Evolutionary conservation across 1,284 basidiomycete species (phyloP).

Genomic region (Malassezia obtusa): DNA sequence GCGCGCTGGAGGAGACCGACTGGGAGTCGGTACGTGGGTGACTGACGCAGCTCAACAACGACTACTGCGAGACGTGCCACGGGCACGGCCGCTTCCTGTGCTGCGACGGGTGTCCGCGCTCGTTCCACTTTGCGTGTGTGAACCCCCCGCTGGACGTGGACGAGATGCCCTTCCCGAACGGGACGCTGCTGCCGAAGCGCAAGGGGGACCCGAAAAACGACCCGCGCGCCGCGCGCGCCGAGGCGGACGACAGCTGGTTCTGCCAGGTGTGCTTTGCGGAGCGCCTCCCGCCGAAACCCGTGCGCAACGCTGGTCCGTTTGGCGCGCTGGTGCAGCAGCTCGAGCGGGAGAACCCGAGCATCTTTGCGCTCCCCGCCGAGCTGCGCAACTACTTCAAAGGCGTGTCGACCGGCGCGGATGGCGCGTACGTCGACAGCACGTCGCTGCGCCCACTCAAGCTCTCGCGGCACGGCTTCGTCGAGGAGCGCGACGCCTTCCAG

Average conservation of each 20-base stretch:
- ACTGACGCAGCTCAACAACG: constrained; percentile 60
- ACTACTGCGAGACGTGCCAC: constrained; percentile 84
- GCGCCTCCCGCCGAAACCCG: constrained; percentile 20
- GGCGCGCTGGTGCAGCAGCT: constrained; percentile 60
- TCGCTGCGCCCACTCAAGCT: constrained; percentile 46
- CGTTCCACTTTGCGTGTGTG: constrained; percentile 91
- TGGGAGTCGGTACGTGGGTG: constrained; percentile 1
- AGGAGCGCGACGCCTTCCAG: constrained; percentile 80
- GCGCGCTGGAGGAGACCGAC: constrained; percentile 6
- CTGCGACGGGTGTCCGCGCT: constrained; percentile 90
- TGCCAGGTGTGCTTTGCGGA: constrained; percentile 62
- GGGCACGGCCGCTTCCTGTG: constrained; percentile 62
- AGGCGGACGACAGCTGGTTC: constrained; percentile 59
- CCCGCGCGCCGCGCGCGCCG: constrained; percentile 7
- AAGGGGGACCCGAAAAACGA: constrained; percentile 1
- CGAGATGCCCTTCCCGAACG: constrained; percentile 57
- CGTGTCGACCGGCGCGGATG: constrained; percentile 45
- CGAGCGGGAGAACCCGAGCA: constrained; percentile 60
- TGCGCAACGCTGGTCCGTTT: constrained; percentile 42
- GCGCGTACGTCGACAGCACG: constrained; percentile 58
- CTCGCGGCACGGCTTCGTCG: constrained; percentile 66
- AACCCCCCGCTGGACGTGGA: constrained; percentile 83
- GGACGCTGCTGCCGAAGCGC: constrained; percentile 20
- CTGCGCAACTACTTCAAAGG: constrained; percentile 76
- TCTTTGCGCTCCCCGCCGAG: constrained; percentile 81